A percentile compares a stretch with the other conserved stretches of the same genome.
phyloP scores from a whole-genome alignment of 345 rosid genomes.

The Mangifera indica region DNA sequence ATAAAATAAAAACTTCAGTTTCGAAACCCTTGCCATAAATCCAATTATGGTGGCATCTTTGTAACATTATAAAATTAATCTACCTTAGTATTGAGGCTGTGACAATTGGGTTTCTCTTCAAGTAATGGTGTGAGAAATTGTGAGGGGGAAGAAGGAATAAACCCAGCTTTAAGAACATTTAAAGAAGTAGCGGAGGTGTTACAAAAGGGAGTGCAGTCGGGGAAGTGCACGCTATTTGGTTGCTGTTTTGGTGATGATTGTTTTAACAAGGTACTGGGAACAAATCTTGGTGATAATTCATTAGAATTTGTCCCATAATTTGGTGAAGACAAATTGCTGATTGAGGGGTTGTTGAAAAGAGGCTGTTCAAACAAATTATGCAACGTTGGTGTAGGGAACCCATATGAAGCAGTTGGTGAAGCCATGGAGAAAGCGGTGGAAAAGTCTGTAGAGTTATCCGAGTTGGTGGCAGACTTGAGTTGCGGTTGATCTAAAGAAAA shows the following conservation, averaged over 20 bases:
- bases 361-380: conserved; percentile 41
- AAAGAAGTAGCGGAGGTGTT: conserved; percentile 33
- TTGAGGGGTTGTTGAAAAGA: conserved; percentile 34
- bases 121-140: conserved; percentile 33
- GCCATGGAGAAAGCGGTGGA: conserved; percentile 22
- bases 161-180: conserved; percentile 30
- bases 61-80: too few species aligned
- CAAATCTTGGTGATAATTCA: conserved; percentile 34
- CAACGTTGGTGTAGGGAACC: conserved; percentile 42
- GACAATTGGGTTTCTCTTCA: conserved; percentile 38
- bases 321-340: conserved; percentile 30
- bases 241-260: conserved; percentile 39
- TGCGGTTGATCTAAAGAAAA: conserved; percentile 36
- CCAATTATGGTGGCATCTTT: background rate
- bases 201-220: conserved; percentile 49
- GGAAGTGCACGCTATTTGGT: conserved; percentile 38
- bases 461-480: conserved; percentile 32
- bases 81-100: conserved; percentile 31
- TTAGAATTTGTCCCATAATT: conserved; percentile 24
- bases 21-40: conserved; percentile 16
- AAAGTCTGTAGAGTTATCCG: conserved; percentile 28
- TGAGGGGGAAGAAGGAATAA: conserved; percentile 31
- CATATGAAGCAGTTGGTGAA: conserved; percentile 31
- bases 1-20: conserved; percentile 7
- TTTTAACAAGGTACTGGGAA: conserved; percentile 28